Percentiles rank a stretch among this genome's conserved stretches.
Evolutionary conservation across 129 eudicot species (phyloP).

Genomic region (Flaveria brownii): DNA sequence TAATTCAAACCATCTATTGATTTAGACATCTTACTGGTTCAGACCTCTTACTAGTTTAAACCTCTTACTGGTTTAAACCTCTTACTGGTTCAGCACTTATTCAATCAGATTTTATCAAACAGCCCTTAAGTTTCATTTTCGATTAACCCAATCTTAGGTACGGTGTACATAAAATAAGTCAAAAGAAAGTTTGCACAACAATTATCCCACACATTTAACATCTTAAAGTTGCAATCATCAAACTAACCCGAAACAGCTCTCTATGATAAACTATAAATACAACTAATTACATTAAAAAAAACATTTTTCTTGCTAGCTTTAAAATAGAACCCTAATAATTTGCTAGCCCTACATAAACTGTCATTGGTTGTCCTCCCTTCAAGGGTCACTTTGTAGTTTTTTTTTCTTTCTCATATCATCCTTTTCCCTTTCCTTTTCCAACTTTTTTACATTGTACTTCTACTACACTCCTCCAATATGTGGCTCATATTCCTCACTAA

Average conservation of each 20-base stretch:
- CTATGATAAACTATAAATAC: constrained; percentile 26
- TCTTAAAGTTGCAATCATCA: constrained; percentile 28
- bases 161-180: not conserved
- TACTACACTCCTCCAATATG: constrained; percentile 42
- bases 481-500: constrained; percentile 33
- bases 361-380: constrained; percentile 49
- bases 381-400: constrained; percentile 38
- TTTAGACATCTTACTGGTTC: too few relatives aligned
- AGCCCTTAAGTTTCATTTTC: not conserved
- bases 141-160: not conserved
- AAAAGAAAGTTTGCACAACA: not conserved
- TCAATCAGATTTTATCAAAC: too few relatives aligned
- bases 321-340: constrained; percentile 41
- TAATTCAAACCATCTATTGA: too few relatives aligned
- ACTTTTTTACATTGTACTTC: constrained; percentile 37
- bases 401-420: constrained; percentile 30
- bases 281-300: constrained; percentile 26
- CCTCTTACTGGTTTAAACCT: too few relatives aligned
- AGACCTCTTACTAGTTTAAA: too few relatives aligned
- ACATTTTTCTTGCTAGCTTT: constrained; percentile 25
- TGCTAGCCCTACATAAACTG: constrained; percentile 50
- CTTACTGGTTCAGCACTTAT: too few relatives aligned
- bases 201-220: not conserved
- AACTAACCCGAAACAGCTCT: constrained; percentile 31
- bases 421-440: constrained; percentile 29